These are phyloP conservation scores for Peribolospora baueri DNA, from an alignment of 768 basidiomycete genomes.

Conservation along the genomic window DNA sequence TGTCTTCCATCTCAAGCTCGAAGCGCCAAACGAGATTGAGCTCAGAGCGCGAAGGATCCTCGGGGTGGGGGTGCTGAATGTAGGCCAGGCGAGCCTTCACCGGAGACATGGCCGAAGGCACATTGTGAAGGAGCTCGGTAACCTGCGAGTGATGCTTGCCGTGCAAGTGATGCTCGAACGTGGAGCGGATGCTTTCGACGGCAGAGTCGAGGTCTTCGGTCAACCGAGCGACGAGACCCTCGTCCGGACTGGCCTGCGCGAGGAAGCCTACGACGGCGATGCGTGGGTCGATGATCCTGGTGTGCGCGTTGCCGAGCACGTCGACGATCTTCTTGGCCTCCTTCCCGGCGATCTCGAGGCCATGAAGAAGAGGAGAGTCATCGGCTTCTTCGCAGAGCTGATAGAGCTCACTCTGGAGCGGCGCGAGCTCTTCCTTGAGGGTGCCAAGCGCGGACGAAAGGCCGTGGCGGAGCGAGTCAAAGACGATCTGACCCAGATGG, in stretches of 20 bases:
- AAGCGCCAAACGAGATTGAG: slow-evolving; percentile 73
- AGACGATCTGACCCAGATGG: slow-evolving; percentile 2
- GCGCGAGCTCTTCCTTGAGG: no score
- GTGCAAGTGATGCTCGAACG: slow-evolving; percentile 22
- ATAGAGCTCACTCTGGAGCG: no score
- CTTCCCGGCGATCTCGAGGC: background rate
- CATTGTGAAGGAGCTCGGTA: slow-evolving; percentile 28
- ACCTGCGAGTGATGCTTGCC: slow-evolving; percentile 26
- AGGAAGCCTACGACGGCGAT: slow-evolving; percentile 10
- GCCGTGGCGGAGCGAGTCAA: slow-evolving; percentile 13
- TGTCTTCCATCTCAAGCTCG: slow-evolving; percentile 79
- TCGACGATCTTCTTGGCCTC: background rate
- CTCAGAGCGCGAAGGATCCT: slow-evolving; percentile 14
- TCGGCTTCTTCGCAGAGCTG: background rate
- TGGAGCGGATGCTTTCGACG: slow-evolving; percentile 26
- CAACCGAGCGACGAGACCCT: background rate
- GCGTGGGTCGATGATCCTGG: slow-evolving; percentile 7
- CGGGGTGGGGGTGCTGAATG: slow-evolving; percentile 45
- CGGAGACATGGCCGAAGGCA: slow-evolving; percentile 52
- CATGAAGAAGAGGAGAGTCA: slow-evolving; percentile 1
- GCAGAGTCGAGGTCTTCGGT: slow-evolving; percentile 11
- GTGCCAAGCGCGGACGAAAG: slow-evolving; percentile 10
- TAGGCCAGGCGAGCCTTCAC: slow-evolving; percentile 61
- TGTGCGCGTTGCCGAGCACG: background rate
- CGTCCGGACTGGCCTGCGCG: background rate